phyloP scores from a whole-genome alignment of 768 basidiomycete species.

The Dioszegia crocea region DNA sequence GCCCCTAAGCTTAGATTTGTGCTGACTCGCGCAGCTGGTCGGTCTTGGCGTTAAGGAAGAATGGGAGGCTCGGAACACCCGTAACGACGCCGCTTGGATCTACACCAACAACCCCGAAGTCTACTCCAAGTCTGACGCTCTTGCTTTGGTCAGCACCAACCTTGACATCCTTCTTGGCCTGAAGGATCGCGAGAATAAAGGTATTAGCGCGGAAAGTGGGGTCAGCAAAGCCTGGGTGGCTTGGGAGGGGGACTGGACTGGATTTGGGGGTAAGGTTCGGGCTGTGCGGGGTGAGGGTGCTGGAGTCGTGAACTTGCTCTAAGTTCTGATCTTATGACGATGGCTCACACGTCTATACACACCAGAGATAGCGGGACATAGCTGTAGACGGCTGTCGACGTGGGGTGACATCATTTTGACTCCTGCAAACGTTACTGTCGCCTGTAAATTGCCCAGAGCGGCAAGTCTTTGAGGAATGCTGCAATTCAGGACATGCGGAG shows the following conservation, averaged over 20 bases:
- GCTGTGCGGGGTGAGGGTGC: slow-evolving; percentile 54
- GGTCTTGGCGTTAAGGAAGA: slow-evolving; percentile 58
- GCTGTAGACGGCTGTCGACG: too few species aligned
- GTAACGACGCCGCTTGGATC: slow-evolving; percentile 80
- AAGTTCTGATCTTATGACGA: too few species aligned
- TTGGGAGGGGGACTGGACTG: slow-evolving; percentile 59
- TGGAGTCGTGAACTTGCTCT: slow-evolving; percentile 57
- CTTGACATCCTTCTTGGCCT: slow-evolving; percentile 58
- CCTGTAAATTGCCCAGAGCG: too few species aligned
- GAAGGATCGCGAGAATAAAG: too few species aligned
- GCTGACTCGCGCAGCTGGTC: slow-evolving; percentile 27
- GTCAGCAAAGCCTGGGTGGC: slow-evolving; percentile 42
- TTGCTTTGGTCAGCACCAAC: slow-evolving; percentile 59
- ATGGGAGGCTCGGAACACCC: slow-evolving; percentile 70
- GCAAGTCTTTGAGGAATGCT: too few species aligned
- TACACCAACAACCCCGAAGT: slow-evolving; percentile 51
- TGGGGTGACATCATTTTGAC: too few species aligned
- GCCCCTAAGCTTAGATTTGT: slow-evolving; percentile 42
- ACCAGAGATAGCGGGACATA: neutral
- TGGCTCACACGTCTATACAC: too few species aligned
- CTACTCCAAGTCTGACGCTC: slow-evolving; percentile 54
- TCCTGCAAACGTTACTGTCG: too few species aligned
- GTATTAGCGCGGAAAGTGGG: neutral
- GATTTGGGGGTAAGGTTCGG: slow-evolving; percentile 56
- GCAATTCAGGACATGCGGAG: too few species aligned